phyloP scores from a whole-genome alignment of 495 filamentous ascomycete genomes.

The Rhypophila decipiens region DNA sequence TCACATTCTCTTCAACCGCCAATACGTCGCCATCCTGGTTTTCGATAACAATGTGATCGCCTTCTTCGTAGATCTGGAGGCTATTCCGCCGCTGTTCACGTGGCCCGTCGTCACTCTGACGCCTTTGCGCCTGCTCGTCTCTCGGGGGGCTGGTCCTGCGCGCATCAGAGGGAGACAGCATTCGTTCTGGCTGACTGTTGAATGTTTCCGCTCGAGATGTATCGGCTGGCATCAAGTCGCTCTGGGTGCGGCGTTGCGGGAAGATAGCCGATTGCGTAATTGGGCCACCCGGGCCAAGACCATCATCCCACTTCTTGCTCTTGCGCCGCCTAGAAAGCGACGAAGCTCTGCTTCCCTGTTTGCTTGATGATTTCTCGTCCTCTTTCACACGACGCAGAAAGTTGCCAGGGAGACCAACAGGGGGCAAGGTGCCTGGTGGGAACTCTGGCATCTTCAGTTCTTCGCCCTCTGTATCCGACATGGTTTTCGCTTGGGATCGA shows the following conservation, averaged over 20 bases:
- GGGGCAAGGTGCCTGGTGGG: slow-evolving; percentile 73
- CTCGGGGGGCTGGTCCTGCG: background rate
- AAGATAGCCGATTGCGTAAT: slow-evolving; percentile 86
- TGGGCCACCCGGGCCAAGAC: slow-evolving; percentile 76
- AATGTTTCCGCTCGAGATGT: slow-evolving; percentile 14
- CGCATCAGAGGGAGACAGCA: slow-evolving; percentile 18
- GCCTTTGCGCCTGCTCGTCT: slow-evolving; percentile 11
- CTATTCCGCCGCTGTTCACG: slow-evolving; percentile 29
- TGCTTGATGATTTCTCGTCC: slow-evolving; percentile 56
- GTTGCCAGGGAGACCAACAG: slow-evolving; percentile 63
- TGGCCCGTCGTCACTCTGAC: slow-evolving; percentile 2
- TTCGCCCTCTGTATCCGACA: slow-evolving; percentile 45
- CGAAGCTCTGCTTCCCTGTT: slow-evolving; percentile 48
- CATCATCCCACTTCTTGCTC: slow-evolving; percentile 63
- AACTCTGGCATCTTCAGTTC: slow-evolving; percentile 56
- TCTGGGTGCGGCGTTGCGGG: slow-evolving; percentile 53
- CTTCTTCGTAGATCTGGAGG: slow-evolving; percentile 74
- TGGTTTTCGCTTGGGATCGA: slow-evolving; percentile 77
- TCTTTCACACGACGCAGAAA: slow-evolving; percentile 80
- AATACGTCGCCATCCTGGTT: slow-evolving; percentile 85
- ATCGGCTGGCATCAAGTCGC: slow-evolving; percentile 21
- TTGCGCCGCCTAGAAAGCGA: slow-evolving; percentile 56
- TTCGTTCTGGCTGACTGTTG: slow-evolving; percentile 15
- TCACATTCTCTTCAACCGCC: slow-evolving; percentile 23
- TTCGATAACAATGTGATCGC: slow-evolving; percentile 75